Percentiles rank a stretch among this genome's conserved stretches.
Evolutionary conservation across 2,329 filamentous ascomycete species (phyloP).

Genomic region (Knoxdaviesia proteae): DNA sequence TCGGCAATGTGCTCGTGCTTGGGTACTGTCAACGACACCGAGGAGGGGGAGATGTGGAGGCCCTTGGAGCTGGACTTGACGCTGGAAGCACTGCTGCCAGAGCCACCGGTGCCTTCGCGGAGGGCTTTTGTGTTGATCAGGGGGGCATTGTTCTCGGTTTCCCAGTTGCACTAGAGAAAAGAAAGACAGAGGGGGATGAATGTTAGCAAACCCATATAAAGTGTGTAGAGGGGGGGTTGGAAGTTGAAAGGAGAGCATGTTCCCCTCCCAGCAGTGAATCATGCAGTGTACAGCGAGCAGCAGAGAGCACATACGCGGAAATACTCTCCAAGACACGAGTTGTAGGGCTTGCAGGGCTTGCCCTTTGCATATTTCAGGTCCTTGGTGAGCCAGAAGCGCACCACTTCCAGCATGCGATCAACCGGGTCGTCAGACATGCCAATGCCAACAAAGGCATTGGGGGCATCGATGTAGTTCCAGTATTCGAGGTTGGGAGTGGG

Average conservation of each 20-base stretch:
- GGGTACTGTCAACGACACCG: slow-evolving; percentile 28
- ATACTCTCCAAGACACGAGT: slow-evolving; percentile 91
- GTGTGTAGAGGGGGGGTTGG: no score
- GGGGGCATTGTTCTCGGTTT: slow-evolving; percentile 61
- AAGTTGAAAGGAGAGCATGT: no score
- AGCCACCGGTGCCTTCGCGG: slow-evolving; percentile 6
- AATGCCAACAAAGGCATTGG: slow-evolving; percentile 65
- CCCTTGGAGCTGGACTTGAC: slow-evolving; percentile 22
- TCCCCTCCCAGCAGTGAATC: no score
- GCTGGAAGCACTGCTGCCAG: slow-evolving; percentile 23
- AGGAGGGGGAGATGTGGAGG: slow-evolving; percentile 23
- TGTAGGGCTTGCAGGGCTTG: slow-evolving; percentile 97
- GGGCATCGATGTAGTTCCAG: slow-evolving; percentile 94
- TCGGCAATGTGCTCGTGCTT: slow-evolving; percentile 20
- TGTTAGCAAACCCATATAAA: not conserved
- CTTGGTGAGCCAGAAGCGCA: slow-evolving; percentile 98
- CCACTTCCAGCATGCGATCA: slow-evolving; percentile 82
- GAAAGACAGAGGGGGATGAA: not conserved
- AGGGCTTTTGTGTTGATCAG: slow-evolving; percentile 33
- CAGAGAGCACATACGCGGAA: slow-evolving; percentile 47
- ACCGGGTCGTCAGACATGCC: slow-evolving; percentile 81
- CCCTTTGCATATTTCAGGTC: slow-evolving; percentile 98
- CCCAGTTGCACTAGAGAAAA: slow-evolving; percentile 63
- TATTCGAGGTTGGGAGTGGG: slow-evolving; percentile 95
- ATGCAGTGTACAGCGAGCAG: no score